These are phyloP conservation scores for Dendrocalamus sinicus DNA, from an alignment of 176 grass and related monocot genomes.

Conservation along the genomic window DNA sequence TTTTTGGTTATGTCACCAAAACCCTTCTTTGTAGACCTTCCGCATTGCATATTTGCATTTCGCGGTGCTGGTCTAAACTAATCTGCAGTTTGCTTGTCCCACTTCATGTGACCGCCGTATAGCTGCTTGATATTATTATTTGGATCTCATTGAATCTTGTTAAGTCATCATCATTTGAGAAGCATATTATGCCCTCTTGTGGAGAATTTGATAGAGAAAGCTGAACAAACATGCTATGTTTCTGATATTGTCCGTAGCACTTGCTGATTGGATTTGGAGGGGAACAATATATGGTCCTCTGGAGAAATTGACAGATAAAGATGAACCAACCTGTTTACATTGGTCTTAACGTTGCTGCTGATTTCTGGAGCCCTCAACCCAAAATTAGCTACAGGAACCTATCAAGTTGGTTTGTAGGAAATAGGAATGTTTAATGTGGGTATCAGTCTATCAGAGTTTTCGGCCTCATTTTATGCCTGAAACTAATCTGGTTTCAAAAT, in stretches of 20 bases:
- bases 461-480: neutral
- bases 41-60: neutral
- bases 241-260: slow-evolving; percentile 10
- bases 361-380: slow-evolving; percentile 13
- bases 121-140: neutral
- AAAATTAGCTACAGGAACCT: neutral
- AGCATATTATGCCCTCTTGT: neutral
- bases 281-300: slow-evolving; percentile 12
- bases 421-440: slow-evolving; percentile 27
- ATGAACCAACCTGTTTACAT: neutral
- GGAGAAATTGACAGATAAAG: slow-evolving; percentile 10
- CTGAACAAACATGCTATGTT: slow-evolving; percentile 22
- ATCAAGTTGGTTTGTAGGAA: slow-evolving; percentile 17
- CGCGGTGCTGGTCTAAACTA: neutral
- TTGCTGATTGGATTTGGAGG: slow-evolving; percentile 10
- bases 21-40: slow-evolving; percentile 3
- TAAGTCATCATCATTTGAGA: neutral
- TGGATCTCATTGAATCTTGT: neutral
- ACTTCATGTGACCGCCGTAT: slow-evolving; percentile 10
- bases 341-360: slow-evolving; percentile 26
- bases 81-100: neutral
- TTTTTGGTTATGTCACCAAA: neutral
- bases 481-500: neutral
- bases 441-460: neutral
- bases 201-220: slow-evolving; percentile 42